Percentiles rank a stretch among this genome's conserved stretches.
Evolutionary conservation across 2,329 filamentous ascomycete species (phyloP).

Genomic region (Aspergillus persii): DNA sequence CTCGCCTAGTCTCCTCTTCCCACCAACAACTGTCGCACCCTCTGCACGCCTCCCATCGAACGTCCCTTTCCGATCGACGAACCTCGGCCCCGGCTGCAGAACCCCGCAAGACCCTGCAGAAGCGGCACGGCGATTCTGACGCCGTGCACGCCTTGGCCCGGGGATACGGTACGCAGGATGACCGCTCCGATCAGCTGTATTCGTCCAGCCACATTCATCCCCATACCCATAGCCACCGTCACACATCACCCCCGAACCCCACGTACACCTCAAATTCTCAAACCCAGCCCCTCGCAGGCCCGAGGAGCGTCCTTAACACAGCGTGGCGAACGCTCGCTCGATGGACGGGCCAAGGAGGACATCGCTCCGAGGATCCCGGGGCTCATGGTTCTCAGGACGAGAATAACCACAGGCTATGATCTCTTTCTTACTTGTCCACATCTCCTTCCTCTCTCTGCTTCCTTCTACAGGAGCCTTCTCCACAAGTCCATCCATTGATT

Average conservation of each 20-base stretch:
- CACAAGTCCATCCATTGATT: no score
- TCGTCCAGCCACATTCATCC: conserved; percentile 1
- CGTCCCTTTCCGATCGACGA: conserved; percentile 18
- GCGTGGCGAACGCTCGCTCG: conserved; percentile 27
- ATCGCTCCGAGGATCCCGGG: conserved; percentile 11
- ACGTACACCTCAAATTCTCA: neutral
- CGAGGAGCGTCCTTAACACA: conserved; percentile 25
- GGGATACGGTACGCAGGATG: conserved; percentile 29
- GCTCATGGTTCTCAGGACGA: conserved; percentile 1
- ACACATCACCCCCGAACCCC: neutral
- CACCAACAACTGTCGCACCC: neutral
- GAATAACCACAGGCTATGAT: neutral
- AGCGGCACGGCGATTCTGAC: conserved; percentile 29
- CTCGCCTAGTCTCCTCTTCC: no score
- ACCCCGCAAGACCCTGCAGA: conserved; percentile 18
- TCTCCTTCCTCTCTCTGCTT: no score
- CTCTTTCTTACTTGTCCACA: no score
- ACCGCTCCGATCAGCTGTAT: conserved; percentile 7
- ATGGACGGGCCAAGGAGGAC: conserved; percentile 16
- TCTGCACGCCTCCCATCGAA: conserved; percentile 20
- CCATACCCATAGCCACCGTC: neutral
- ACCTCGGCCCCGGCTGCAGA: conserved; percentile 27
- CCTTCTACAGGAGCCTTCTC: no score
- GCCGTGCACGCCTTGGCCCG: conserved; percentile 14
- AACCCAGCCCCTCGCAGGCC: conserved; percentile 21